These are phyloP conservation scores for Penicillium lagena DNA, from an alignment of 495 filamentous ascomycete genomes.

Conservation along the genomic window DNA sequence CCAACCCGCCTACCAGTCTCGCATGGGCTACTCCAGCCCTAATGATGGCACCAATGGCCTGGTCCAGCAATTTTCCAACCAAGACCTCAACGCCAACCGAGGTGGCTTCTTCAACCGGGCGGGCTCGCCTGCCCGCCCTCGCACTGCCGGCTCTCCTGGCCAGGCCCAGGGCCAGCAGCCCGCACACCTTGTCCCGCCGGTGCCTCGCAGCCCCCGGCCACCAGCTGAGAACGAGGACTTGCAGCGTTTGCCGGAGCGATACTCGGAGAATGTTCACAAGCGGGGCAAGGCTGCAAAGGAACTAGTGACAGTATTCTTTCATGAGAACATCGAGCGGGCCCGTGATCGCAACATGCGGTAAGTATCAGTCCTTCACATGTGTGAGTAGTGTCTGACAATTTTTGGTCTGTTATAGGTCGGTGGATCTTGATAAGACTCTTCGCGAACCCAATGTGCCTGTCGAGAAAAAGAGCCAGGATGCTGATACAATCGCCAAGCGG, in stretches of 20 bases:
- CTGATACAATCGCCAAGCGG: constrained; percentile 68
- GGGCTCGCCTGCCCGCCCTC: constrained; percentile 65
- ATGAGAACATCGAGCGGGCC: constrained; percentile 88
- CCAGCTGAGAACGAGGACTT: constrained; percentile 41
- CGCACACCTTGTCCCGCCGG: constrained; percentile 57
- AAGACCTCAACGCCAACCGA: constrained; percentile 76
- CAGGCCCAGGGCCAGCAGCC: constrained; percentile 59
- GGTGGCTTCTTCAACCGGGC: constrained; percentile 64
- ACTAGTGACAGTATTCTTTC: constrained; percentile 83
- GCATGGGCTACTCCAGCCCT: constrained; percentile 41
- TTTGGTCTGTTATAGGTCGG: constrained; percentile 54
- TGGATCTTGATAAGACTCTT: constrained; percentile 80
- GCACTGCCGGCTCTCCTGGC: constrained; percentile 56
- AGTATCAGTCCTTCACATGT: constrained; percentile 11
- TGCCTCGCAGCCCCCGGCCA: constrained; percentile 46
- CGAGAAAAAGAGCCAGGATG: constrained; percentile 69
- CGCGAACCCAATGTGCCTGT: constrained; percentile 65
- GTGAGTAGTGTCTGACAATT: background rate
- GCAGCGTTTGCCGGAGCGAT: constrained; percentile 72
- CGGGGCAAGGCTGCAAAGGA: constrained; percentile 56
- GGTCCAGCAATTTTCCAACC: constrained; percentile 93
- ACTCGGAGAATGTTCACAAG: constrained; percentile 72
- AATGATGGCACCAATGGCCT: constrained; percentile 71
- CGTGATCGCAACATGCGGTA: constrained; percentile 87
- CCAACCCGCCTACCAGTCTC: constrained; percentile 43